Base-by-base conservation (phyloP, 176 grass and related monocot species). In the Hyparrhenia diplandra region DNA sequence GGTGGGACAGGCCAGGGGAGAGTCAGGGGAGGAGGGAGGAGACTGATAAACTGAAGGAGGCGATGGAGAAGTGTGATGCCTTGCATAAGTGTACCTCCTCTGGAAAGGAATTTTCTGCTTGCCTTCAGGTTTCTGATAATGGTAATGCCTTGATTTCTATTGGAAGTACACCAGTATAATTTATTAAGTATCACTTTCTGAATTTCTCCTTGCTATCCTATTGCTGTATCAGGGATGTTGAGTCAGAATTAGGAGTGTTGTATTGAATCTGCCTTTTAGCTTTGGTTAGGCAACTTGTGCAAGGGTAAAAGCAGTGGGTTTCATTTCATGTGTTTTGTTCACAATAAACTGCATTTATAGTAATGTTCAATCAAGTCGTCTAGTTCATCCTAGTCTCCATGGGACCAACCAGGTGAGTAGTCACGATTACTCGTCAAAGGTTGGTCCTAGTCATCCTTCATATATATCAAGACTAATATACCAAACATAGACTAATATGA, bases 131-230 rank as follows among this genome's bases (percentile, higher is more conserved):
- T 72, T 78, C 67, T 31, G 2, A 67, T 27, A 7, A 70, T 35
- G 88, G 88, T 89, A 86, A 82, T 73, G 23, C 61, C 55, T 21
- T 25, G 57, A 25, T 14, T 82, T 71, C 21, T 71, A 10, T 16
- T 39, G 13, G 17, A 27, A 85, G 17, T 73, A 67, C 11, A 57
- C 5, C 39, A 39, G 8, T 64, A 40, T n/a, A n/a, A 64, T 37
- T 30, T 13, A 69, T 70, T 31, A 14, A 46, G 5, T 23, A 23
- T 4, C 28, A 18, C 16, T 67, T 85, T 29, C 21, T 67, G 20
- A 47, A 31, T n/a, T 25, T 81, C 34, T 25, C 4, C 20, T 7
- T 81, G 63, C 21, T 75, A 8, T 64, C 3, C 14, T 42, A 41
- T 54, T 5, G 45, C 17, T 18, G 4, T 70, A 13, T 65, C 49